Percentiles rank a stretch among this genome's conserved stretches.
Conservation (phyloP, 1,284 basidiomycete species). For the Trametes hirsuta region DNA sequence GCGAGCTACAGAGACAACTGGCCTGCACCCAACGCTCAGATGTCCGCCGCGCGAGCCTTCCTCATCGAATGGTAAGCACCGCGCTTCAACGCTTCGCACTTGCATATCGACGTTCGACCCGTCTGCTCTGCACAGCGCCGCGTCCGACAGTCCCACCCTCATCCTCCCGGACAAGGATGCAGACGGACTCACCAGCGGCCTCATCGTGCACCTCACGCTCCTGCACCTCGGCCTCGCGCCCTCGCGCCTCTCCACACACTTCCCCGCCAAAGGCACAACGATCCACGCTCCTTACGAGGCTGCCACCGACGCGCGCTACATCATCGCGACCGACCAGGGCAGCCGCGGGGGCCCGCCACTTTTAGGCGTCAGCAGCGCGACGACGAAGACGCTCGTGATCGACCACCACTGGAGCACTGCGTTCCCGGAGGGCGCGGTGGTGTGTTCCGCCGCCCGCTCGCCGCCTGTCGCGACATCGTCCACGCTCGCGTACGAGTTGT, state of each 20-base stretch:
- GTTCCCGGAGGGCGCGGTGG: constrained; percentile 32
- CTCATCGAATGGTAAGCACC: not conserved
- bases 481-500: constrained; percentile 35
- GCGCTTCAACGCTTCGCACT: not conserved
- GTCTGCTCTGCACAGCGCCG: constrained; percentile 11
- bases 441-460: constrained; percentile 32
- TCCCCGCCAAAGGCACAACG: constrained; percentile 35
- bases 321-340: constrained; percentile 36
- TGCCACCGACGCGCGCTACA: constrained; percentile 24
- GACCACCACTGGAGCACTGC: constrained; percentile 38
- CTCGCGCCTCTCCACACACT: constrained; percentile 30
- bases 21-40: too few relatives aligned
- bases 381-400: constrained; percentile 32
- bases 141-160: constrained; percentile 23
- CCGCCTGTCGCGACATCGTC: constrained; percentile 36
- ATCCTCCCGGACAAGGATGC: constrained; percentile 40
- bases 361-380: constrained; percentile 8
- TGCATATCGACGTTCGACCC: not conserved
- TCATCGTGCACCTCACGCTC: constrained; percentile 36
- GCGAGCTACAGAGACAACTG: too few relatives aligned
- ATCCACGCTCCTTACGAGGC: constrained; percentile 32
- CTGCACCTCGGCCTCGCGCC: constrained; percentile 30
- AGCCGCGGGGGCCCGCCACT: constrained; percentile 33
- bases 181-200: constrained; percentile 36
- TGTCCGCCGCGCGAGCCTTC: not conserved